These are phyloP conservation scores for Aspergillus sclerotiicarbonarius DNA, from an alignment of 495 filamentous ascomycete genomes.

Conservation along the genomic window DNA sequence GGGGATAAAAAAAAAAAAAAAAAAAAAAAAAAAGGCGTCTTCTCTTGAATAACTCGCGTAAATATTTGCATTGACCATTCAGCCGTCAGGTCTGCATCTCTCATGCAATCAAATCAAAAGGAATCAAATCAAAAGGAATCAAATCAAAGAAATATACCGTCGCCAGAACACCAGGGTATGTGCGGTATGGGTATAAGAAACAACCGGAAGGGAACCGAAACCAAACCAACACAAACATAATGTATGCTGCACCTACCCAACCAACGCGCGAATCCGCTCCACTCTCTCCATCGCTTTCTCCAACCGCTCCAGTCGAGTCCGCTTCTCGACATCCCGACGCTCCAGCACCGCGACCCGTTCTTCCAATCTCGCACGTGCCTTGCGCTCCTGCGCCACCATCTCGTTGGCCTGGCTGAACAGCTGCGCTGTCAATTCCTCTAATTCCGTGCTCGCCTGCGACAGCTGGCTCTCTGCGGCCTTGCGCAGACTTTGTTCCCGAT, in stretches of 20 bases:
- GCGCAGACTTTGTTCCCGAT: constrained; percentile 68
- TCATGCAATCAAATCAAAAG: background rate
- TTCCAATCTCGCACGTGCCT: constrained; percentile 75
- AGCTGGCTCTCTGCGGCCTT: constrained; percentile 72
- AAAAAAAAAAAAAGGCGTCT: too few species aligned
- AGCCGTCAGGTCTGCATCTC: too few species aligned
- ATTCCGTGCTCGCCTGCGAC: constrained; percentile 67
- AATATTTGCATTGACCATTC: too few species aligned
- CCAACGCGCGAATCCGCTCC: constrained; percentile 71
- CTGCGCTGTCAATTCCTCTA: constrained; percentile 84
- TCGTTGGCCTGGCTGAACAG: constrained; percentile 94
- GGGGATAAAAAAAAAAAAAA: too few species aligned
- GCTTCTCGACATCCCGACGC: constrained; percentile 67
- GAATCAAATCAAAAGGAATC: background rate
- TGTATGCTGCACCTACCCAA: constrained; percentile 38
- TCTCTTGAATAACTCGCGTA: too few species aligned
- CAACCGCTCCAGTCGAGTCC: constrained; percentile 65
- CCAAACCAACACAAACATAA: constrained; percentile 7
- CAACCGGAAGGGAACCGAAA: constrained; percentile 3
- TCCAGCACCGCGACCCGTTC: constrained; percentile 70
- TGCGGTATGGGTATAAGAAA: constrained; percentile 11
- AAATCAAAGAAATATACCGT: constrained; percentile 1
- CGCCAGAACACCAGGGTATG: constrained; percentile 12
- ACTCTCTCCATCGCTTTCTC: constrained; percentile 76
- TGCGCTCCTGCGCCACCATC: constrained; percentile 91